Evolutionary conservation across 2,329 filamentous ascomycete genomes (phyloP).

Genomic region (Capronia epimyces): DNA sequence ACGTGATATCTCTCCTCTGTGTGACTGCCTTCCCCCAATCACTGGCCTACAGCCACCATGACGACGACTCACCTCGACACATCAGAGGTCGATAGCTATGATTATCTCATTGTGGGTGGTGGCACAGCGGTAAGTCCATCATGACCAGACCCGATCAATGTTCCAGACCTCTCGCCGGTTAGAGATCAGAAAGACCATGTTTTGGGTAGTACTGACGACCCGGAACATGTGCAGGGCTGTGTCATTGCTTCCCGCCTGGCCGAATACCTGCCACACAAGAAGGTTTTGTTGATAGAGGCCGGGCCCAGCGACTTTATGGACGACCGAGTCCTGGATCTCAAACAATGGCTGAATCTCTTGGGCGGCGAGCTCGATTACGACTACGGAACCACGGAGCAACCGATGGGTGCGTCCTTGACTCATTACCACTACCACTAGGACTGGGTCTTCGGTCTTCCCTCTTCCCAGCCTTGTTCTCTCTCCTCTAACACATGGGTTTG

Average conservation of each 20-base stretch:
- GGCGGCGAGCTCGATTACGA: constrained; percentile 88
- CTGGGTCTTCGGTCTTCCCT: too few relatives aligned
- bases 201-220: not conserved
- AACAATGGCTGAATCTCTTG: constrained; percentile 78
- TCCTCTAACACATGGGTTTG: not conserved
- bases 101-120: constrained; percentile 81
- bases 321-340: constrained; percentile 76
- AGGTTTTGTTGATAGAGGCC: constrained; percentile 76
- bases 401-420: constrained; percentile 52
- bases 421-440: too few relatives aligned
- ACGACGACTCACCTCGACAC: constrained; percentile 64
- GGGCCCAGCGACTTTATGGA: constrained; percentile 86
- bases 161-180: too few relatives aligned
- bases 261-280: constrained; percentile 76
- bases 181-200: not conserved
- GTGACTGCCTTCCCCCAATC: too few relatives aligned
- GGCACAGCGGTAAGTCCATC: constrained; percentile 56
- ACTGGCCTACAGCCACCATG: constrained; percentile 48
- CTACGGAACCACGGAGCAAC: constrained; percentile 83
- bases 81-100: constrained; percentile 62
- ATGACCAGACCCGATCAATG: not conserved
- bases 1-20: not conserved
- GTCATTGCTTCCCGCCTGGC: constrained; percentile 74
- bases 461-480: too few relatives aligned
- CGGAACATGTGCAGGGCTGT: constrained; percentile 51